These are phyloP conservation scores for Pseudotulostoma volvatum DNA, from an alignment of 495 filamentous ascomycete genomes.

Conservation along the genomic window DNA sequence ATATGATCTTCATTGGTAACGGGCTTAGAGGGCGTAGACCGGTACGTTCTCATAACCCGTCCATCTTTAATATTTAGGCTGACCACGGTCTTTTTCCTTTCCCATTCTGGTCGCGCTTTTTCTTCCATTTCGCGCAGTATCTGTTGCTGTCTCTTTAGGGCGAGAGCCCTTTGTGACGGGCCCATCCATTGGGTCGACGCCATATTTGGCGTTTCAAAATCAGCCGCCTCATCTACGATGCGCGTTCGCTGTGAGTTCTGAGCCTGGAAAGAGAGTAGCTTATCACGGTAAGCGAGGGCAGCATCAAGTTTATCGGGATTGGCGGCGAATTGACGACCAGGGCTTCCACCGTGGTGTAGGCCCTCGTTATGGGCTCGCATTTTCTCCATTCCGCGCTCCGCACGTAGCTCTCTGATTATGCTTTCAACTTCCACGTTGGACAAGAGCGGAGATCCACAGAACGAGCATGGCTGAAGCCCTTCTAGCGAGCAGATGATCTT, in stretches of 20 bases:
- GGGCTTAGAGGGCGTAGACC: slow-evolving; percentile 17
- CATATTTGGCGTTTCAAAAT: slow-evolving; percentile 63
- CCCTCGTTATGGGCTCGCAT: slow-evolving; percentile 70
- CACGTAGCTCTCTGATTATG: slow-evolving; percentile 75
- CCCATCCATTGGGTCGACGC: slow-evolving; percentile 73
- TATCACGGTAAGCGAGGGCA: slow-evolving; percentile 59
- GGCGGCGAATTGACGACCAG: slow-evolving; percentile 21
- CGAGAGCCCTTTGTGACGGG: slow-evolving; percentile 69
- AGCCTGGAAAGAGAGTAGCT: slow-evolving; percentile 65
- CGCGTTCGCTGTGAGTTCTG: slow-evolving; percentile 78
- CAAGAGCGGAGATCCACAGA: slow-evolving; percentile 62
- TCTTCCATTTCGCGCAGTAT: slow-evolving; percentile 77
- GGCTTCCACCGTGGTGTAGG: slow-evolving; percentile 31
- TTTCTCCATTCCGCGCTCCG: slow-evolving; percentile 72
- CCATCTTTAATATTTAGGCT: slow-evolving; percentile 68
- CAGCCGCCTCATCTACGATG: slow-evolving; percentile 82
- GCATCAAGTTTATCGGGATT: slow-evolving; percentile 34
- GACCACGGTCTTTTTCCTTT: slow-evolving; percentile 77
- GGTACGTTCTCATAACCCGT: slow-evolving; percentile 61
- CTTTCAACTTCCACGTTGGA: slow-evolving; percentile 52
- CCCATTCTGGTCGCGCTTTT: slow-evolving; percentile 78
- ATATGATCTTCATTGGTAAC: slow-evolving; percentile 23
- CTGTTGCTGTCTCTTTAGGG: slow-evolving; percentile 83
- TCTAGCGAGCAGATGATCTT: slow-evolving; percentile 96
- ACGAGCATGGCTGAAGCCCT: slow-evolving; percentile 87